Evolutionary conservation across 768 basidiomycete species (phyloP).

Genomic region (Crassisporium funariophilum): DNA sequence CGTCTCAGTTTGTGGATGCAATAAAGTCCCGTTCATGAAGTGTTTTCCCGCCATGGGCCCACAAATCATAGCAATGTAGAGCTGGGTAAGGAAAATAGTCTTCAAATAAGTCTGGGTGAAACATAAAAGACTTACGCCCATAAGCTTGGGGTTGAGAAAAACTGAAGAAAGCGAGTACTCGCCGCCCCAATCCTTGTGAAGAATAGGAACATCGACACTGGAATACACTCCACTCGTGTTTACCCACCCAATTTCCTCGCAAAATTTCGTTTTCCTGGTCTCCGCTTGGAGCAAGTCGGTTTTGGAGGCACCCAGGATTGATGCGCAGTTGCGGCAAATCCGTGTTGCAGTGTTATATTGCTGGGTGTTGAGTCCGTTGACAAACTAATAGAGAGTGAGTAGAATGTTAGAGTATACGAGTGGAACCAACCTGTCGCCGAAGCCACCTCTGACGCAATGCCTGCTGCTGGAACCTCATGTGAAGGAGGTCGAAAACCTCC

Average conservation of each 20-base stretch:
- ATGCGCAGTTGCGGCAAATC: constrained; percentile 13
- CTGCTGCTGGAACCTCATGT: not conserved
- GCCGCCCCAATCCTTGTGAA: constrained; percentile 15
- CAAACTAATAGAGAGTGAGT: constrained; percentile 12
- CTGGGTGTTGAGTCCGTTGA: constrained; percentile 14
- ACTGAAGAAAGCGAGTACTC: constrained; percentile 9
- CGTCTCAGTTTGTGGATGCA: constrained; percentile 14
- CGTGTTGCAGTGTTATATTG: constrained; percentile 16
- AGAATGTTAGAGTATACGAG: not conserved
- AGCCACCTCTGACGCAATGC: constrained; percentile 1
- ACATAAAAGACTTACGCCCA: constrained; percentile 13
- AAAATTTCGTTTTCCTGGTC: constrained; percentile 15
- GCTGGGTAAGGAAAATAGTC: constrained; percentile 7
- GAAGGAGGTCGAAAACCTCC: constrained; percentile 5
- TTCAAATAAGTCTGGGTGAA: not conserved
- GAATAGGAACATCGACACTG: constrained; percentile 17
- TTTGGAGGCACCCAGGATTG: constrained; percentile 12
- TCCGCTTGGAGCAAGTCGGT: constrained; percentile 11
- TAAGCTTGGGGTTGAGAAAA: constrained; percentile 16
- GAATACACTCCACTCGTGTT: constrained; percentile 11
- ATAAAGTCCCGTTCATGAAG: constrained; percentile 11
- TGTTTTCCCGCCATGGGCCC: constrained; percentile 16
- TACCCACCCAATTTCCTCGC: constrained; percentile 19
- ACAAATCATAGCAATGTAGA: constrained; percentile 19
- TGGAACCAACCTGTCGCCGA: not conserved